Evolutionary conservation across 768 basidiomycete species (phyloP).

Genomic region (Dictyophora rubrovolvata): DNA sequence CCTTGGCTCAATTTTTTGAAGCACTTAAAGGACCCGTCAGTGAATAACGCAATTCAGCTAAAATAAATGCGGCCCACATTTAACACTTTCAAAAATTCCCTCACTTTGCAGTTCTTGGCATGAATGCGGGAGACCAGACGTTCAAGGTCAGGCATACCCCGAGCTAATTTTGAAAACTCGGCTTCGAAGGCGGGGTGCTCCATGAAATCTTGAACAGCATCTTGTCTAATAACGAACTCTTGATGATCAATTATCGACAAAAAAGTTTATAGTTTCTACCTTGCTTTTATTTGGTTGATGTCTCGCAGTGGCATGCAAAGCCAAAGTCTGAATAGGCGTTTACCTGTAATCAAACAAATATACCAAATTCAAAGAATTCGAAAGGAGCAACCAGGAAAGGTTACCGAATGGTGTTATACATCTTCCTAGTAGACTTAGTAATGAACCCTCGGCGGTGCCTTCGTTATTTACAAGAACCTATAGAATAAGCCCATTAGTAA

Average conservation of each 20-base stretch:
- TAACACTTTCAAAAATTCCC: constrained; percentile 80
- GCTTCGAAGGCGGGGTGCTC: constrained; percentile 66
- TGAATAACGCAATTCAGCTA: not conserved
- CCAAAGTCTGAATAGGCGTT: constrained; percentile 95
- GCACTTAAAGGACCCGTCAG: constrained; percentile 32
- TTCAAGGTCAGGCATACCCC: constrained; percentile 84
- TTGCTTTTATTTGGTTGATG: constrained; percentile 75
- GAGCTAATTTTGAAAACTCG: constrained; percentile 65
- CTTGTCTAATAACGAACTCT: constrained; percentile 44
- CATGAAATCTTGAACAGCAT: constrained; percentile 90
- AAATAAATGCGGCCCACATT: constrained; percentile 32
- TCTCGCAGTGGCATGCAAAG: constrained; percentile 84
- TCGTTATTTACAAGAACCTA: constrained; percentile 86
- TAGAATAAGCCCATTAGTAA: not conserved
- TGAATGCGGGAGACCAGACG: constrained; percentile 93
- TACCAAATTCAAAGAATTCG: not conserved
- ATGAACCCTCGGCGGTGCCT: constrained; percentile 84
- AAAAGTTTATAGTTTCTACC: constrained; percentile 35
- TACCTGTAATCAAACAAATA: constrained; percentile 39
- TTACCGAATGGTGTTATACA: constrained; percentile 89
- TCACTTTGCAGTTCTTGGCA: constrained; percentile 79
- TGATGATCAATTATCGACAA: constrained; percentile 4
- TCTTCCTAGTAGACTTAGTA: constrained; percentile 69
- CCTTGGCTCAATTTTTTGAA: constrained; percentile 69
- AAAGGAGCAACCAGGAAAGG: constrained; percentile 15